A percentile compares a stretch with the other conserved stretches of the same genome.
Conservation (phyloP, 805 yeast species). For the Lachancea thermotolerans region DNA sequence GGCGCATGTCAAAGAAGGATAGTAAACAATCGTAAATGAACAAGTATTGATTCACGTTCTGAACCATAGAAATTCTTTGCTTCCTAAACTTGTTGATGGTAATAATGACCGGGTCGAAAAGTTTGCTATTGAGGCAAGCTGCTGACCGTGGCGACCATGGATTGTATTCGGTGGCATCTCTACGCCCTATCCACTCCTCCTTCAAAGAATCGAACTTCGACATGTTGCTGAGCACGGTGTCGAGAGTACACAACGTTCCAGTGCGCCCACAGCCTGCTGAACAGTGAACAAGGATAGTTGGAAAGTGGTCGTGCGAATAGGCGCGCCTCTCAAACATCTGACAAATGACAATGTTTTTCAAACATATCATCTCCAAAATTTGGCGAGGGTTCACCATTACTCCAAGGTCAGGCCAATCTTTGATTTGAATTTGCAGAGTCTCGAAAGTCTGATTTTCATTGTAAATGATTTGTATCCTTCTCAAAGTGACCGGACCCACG, state of each 20-base stretch:
- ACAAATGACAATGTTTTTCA: slow-evolving; percentile 39
- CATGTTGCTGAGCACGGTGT: slow-evolving; percentile 43
- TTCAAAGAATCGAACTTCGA: slow-evolving; percentile 18
- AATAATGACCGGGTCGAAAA: slow-evolving; percentile 50
- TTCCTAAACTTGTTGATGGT: slow-evolving; percentile 61
- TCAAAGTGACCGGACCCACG: slow-evolving; percentile 16
- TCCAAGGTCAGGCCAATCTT: slow-evolving; percentile 81
- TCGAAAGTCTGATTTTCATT: slow-evolving; percentile 32
- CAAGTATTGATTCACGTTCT: slow-evolving; percentile 66
- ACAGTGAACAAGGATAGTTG: slow-evolving; percentile 74
- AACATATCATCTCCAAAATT: slow-evolving; percentile 45
- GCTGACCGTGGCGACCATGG: slow-evolving; percentile 4
- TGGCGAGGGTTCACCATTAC: slow-evolving; percentile 51
- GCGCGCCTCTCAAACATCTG: slow-evolving; percentile 13
- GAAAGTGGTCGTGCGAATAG: slow-evolving; percentile 25
- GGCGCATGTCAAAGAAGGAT: slow-evolving; percentile 19
- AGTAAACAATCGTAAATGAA: slow-evolving; percentile 60
- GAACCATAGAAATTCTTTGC: slow-evolving; percentile 81
- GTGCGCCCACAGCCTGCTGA: slow-evolving; percentile 98
- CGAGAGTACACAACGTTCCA: slow-evolving; percentile 77
- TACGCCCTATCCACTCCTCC: slow-evolving; percentile 11
- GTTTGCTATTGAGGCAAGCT: slow-evolving; percentile 4
- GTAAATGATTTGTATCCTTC: slow-evolving; percentile 38
- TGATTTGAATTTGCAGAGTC: slow-evolving; percentile 67
- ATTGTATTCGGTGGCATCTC: not conserved